Evolutionary conservation across 148 eudicot species (phyloP).

Genomic region (Chenopodium quinoa): DNA sequence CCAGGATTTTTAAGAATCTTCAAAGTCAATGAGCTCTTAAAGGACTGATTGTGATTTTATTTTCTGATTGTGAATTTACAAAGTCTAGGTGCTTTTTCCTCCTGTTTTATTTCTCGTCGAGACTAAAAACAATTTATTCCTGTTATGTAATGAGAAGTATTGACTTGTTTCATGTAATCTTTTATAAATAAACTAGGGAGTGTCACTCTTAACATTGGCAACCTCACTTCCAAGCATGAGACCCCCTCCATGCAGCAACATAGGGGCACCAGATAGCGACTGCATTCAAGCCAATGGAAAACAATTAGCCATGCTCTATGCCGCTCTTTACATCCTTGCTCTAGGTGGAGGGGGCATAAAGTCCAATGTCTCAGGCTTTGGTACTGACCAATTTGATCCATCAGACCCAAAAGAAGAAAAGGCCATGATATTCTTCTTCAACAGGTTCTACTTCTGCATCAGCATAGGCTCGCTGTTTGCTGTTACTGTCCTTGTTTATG

Average conservation of each 20-base stretch:
- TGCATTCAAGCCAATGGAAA: slow-evolving; percentile 63
- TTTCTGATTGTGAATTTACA: neutral
- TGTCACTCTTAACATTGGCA: slow-evolving; percentile 66
- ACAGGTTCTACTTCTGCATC: slow-evolving; percentile 83
- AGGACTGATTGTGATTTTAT: neutral
- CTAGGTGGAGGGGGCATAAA: slow-evolving; percentile 95
- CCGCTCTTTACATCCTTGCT: slow-evolving; percentile 83
- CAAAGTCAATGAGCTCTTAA: neutral
- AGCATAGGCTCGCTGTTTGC: slow-evolving; percentile 87
- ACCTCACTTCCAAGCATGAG: slow-evolving; percentile 76
- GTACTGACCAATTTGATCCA: slow-evolving; percentile 85
- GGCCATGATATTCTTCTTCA: slow-evolving; percentile 88
- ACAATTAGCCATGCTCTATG: slow-evolving; percentile 73
- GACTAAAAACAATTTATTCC: neutral
- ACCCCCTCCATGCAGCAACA: slow-evolving; percentile 70
- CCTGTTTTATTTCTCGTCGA: neutral
- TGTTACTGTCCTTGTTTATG: slow-evolving; percentile 79
- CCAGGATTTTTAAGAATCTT: no score
- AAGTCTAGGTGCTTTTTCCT: neutral
- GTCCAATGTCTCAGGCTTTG: slow-evolving; percentile 94
- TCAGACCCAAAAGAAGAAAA: slow-evolving; percentile 78
- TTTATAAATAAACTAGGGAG: slow-evolving; percentile 49
- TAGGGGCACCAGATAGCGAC: slow-evolving; percentile 33
- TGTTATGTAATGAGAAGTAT: neutral
- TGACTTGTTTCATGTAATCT: neutral